Percentiles rank a stretch among this genome's conserved stretches.
These are phyloP conservation scores for Kodamaea derodonti DNA, from an alignment of 1,139 yeast genomes.

Conservation along the genomic window DNA sequence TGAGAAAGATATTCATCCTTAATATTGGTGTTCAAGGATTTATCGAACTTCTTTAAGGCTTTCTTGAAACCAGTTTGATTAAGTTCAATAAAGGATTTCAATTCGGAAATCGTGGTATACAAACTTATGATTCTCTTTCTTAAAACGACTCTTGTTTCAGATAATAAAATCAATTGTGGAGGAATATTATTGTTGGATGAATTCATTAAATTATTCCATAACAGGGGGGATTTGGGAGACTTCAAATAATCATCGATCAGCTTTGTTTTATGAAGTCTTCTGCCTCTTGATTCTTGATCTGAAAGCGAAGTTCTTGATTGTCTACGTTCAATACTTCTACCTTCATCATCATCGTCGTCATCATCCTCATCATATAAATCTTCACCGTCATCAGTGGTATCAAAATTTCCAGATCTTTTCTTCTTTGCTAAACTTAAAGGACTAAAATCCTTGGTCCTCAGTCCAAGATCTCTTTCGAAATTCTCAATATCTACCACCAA, in stretches of 20 bases:
- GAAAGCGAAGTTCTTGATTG: not conserved
- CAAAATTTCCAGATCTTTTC: constrained; percentile 2
- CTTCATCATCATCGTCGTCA: constrained; percentile 10
- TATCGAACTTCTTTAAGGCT: constrained; percentile 68
- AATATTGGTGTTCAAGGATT: constrained; percentile 45
- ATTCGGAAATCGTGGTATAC: constrained; percentile 58
- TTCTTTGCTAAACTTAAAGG: constrained; percentile 5
- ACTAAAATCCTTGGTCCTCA: constrained; percentile 5
- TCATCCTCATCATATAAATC: constrained; percentile 8
- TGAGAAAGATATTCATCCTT: constrained; percentile 35
- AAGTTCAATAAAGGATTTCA: constrained; percentile 62
- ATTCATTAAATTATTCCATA: constrained; percentile 31
- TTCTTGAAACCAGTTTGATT: constrained; percentile 67
- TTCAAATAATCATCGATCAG: constrained; percentile 38
- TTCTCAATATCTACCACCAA: constrained; percentile 48
- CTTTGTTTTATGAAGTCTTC: constrained; percentile 21
- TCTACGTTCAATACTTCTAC: constrained; percentile 7
- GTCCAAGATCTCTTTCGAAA: constrained; percentile 34
- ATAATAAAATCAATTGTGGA: constrained; percentile 37
- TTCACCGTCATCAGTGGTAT: constrained; percentile 16
- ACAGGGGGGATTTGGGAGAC: constrained; percentile 34
- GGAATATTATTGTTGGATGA: constrained; percentile 23
- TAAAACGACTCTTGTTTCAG: constrained; percentile 47
- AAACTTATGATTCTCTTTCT: constrained; percentile 55
- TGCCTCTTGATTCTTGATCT: constrained; percentile 7